These are phyloP conservation scores for Pythium phragmiticola DNA, from an alignment of 352 stramenopile genomes.

Conservation along the genomic window DNA sequence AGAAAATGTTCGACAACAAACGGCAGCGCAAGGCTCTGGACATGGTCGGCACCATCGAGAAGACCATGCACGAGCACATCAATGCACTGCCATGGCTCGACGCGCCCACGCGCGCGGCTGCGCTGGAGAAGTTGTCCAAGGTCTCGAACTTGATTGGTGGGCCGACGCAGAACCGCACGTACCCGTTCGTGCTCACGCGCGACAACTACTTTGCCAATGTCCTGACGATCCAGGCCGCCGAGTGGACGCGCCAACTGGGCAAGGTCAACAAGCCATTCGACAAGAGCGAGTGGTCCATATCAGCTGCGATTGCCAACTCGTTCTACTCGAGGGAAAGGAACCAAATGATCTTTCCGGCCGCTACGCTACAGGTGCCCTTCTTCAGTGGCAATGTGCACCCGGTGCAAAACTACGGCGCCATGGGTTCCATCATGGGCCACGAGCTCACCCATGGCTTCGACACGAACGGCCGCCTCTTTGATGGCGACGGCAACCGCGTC, in stretches of 20 bases:
- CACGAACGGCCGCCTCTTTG: constrained; percentile 85
- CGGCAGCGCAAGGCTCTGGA: constrained; percentile 66
- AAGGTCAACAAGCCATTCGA: constrained; percentile 35
- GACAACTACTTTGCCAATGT: constrained; percentile 60
- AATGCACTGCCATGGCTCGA: constrained; percentile 91
- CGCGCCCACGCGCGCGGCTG: constrained; percentile 68
- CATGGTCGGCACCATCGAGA: constrained; percentile 84
- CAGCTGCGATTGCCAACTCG: constrained; percentile 89
- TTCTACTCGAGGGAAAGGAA: constrained; percentile 69
- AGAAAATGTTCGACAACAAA: constrained; percentile 76
- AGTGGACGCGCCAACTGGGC: constrained; percentile 21
- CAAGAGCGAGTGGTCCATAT: constrained; percentile 85
- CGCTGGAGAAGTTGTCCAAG: constrained; percentile 81
- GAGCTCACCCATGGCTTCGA: constrained; percentile 96
- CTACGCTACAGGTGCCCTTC: constrained; percentile 92
- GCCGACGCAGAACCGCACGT: constrained; percentile 46
- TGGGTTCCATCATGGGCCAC: constrained; percentile 92
- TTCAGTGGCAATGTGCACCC: constrained; percentile 79
- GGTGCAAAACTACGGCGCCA: constrained; percentile 90
- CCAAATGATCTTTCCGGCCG: constrained; percentile 94
- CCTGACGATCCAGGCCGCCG: constrained; percentile 36
- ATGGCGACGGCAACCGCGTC: constrained; percentile 85
- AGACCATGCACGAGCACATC: constrained; percentile 80
- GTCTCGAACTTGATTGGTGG: constrained; percentile 41
- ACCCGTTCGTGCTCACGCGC: constrained; percentile 28